A percentile compares a stretch with the other conserved stretches of the same genome.
Conservation (phyloP, 139 green algal genomes). For the Dunaliella primolecta region DNA sequence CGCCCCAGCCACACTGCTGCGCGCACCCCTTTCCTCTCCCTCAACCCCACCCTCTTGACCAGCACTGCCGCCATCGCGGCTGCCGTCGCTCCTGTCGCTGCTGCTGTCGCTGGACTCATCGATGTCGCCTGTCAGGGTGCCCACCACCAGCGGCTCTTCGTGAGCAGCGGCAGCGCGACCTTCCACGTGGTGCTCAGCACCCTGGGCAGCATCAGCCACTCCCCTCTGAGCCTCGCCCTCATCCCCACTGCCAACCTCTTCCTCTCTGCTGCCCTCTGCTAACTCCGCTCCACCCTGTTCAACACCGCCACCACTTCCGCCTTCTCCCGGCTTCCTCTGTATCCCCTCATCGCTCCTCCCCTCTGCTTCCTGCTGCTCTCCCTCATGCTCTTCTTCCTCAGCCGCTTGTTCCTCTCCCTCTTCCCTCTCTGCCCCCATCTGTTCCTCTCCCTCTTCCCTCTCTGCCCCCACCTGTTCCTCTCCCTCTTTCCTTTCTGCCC, state of each 20-base stretch:
- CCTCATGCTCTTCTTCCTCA: not conserved
- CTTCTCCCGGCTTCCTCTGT: no score
- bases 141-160: not conserved
- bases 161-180: no score
- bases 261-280: no score
- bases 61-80: not conserved
- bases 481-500: no score
- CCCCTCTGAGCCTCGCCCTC: no score
- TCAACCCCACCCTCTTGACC: not conserved
- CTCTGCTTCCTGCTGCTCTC: not conserved
- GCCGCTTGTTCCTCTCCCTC: not conserved
- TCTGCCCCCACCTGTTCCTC: no score
- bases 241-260: no score
- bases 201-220: no score
- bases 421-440: not conserved
- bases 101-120: not conserved
- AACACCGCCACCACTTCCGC: no score
- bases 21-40: not conserved
- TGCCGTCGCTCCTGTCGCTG: no score
- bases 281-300: no score
- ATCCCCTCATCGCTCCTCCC: not conserved
- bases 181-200: no score
- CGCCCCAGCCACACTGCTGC: not conserved
- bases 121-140: not conserved
- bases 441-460: not conserved